Evolutionary conservation across 1,284 basidiomycete genomes (phyloP).

Genomic region (Malassezia globosa): DNA sequence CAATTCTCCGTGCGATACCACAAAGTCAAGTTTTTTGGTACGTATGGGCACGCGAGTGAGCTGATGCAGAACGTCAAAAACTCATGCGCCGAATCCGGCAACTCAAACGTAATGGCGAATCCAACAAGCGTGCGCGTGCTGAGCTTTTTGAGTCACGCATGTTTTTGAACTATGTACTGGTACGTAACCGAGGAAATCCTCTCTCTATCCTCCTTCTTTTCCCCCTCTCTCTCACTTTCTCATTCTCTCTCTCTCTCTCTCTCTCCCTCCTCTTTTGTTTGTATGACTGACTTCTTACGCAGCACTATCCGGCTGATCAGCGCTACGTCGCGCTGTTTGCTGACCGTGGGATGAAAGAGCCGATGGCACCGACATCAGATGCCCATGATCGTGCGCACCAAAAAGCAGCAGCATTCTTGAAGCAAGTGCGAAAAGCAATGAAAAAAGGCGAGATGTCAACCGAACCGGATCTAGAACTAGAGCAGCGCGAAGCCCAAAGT

Average conservation of each 20-base stretch:
- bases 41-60: background rate
- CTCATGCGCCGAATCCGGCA: conserved; percentile 12
- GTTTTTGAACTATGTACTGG: conserved; percentile 16
- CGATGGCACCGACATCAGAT: conserved; percentile 2
- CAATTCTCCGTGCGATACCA: conserved; percentile 8
- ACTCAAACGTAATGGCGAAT: conserved; percentile 1
- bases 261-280: too few species aligned
- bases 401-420: conserved; percentile 12
- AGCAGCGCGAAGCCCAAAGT: conserved; percentile 1
- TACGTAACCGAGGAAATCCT: too few species aligned
- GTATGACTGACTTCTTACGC: too few species aligned
- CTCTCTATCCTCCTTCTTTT: too few species aligned
- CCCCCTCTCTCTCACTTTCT: too few species aligned
- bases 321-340: conserved; percentile 18
- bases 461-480: conserved; percentile 14
- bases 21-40: conserved; percentile 19
- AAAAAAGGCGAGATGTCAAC: conserved; percentile 9
- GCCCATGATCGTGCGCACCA: conserved; percentile 8
- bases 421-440: conserved; percentile 8
- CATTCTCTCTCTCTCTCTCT: too few species aligned
- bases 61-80: conserved; percentile 14
- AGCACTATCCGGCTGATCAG: conserved; percentile 11
- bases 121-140: background rate
- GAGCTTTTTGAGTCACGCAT: conserved; percentile 8
- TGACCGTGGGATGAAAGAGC: background rate